Conservation (phyloP, 495 filamentous ascomycete species). For the Neohortaea acidophila region DNA sequence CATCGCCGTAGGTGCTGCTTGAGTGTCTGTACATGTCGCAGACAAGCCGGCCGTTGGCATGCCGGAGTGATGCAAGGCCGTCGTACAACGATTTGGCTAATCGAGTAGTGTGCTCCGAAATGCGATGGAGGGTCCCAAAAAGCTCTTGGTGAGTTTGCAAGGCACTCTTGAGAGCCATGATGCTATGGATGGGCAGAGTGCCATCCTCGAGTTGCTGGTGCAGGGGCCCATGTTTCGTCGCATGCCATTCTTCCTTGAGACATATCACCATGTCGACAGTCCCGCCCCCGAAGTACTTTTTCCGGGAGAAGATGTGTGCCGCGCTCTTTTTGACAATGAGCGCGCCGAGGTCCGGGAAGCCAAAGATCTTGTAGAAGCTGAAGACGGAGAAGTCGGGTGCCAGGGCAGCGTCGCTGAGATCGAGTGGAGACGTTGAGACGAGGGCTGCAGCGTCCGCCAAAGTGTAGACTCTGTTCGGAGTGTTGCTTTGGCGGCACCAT, state of each 20-base stretch:
- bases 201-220: conserved; percentile 82
- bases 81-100: conserved; percentile 45
- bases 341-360: conserved; percentile 82
- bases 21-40: conserved; percentile 49
- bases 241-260: conserved; percentile 54
- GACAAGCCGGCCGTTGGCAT: conserved; percentile 50
- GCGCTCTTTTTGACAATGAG: conserved; percentile 65
- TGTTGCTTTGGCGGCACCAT: conserved; percentile 43
- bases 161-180: conserved; percentile 62
- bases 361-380: conserved; percentile 95
- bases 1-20: conserved; percentile 27
- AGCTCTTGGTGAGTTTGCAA: conserved; percentile 52
- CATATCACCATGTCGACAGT: conserved; percentile 71
- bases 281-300: conserved; percentile 85
- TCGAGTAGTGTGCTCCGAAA: conserved; percentile 60
- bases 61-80: conserved; percentile 42
- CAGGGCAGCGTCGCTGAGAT: conserved; percentile 42
- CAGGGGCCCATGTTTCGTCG: conserved; percentile 50
- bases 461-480: conserved; percentile 38
- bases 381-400: conserved; percentile 80
- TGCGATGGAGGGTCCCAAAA: conserved; percentile 51
- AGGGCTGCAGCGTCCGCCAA: conserved; percentile 84
- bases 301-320: conserved; percentile 39
- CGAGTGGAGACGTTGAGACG: conserved; percentile 59
- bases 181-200: conserved; percentile 75